Base-by-base conservation (phyloP, 2,329 filamentous ascomycete species). In the Bipolaris zeicola region DNA sequence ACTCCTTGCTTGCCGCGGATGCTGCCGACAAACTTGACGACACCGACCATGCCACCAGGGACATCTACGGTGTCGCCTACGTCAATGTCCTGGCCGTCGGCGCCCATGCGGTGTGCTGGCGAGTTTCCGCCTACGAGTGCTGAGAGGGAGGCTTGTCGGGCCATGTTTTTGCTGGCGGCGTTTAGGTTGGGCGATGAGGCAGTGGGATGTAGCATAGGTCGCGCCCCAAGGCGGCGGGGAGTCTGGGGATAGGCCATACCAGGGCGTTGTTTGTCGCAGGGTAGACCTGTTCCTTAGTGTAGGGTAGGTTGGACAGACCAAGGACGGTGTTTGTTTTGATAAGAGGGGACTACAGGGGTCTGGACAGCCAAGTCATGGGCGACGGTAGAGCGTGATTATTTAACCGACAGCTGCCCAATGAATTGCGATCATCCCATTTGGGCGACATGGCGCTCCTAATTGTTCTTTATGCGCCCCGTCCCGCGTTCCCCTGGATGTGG, bases 31-130 rank as follows among this genome's bases (percentile, higher is more conserved):
- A 96, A 99, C 73, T 90, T 94, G 64, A 98, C 88, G 2, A 87
- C 89, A 46, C 95, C 95, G 64, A 89, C 82, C 92, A 99, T 96
- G 74, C 89, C 91, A 39, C 95, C 95, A 1, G 94, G 93, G 44
- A 97, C 94, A 66, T 97, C 93, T 60, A 97, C 94, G 33, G 82
- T 76, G 73, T 97, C 94, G 64, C 94, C 94, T 38, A 95, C 82
- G 62, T 87, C 83, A 58, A 96, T 79, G 41, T 86, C 82, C 22
- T 73, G 77, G 38, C 71, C 80, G 64, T 80, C 77, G 54, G 74
- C 75, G 57, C 70, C 76, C 83, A 79, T 79, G 54, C 67, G 78
- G 70, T 70, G 73, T 6, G 72, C 68, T 24, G 75, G 72, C 11
- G 76, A 76, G 39, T 68, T 66, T 24, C 78, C 85, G 48, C 76